Evolutionary conservation across 176 grass and related monocot genomes (phyloP).

Genomic region (Cymbopogon citratus): DNA sequence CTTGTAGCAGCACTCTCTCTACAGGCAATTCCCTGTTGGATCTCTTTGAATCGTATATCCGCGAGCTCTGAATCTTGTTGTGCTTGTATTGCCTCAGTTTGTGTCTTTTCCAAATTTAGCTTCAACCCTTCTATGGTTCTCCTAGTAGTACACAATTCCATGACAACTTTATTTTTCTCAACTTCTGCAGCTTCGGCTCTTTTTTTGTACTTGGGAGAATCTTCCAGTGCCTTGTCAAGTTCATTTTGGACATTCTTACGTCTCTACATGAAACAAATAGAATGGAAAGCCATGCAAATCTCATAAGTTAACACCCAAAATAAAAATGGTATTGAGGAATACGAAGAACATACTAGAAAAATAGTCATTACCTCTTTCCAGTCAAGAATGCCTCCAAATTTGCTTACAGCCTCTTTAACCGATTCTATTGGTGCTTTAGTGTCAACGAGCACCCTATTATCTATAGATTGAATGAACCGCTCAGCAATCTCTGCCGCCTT

Average conservation of each 20-base stretch:
- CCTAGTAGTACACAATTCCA: slow-evolving; percentile 39
- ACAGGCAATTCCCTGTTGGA: slow-evolving; percentile 46
- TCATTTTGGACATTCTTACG: slow-evolving; percentile 45
- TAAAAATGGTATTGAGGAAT: neutral
- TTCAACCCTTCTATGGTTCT: slow-evolving; percentile 66
- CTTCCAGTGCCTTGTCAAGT: slow-evolving; percentile 50
- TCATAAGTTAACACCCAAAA: neutral
- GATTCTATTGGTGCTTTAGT: slow-evolving; percentile 78
- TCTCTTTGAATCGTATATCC: slow-evolving; percentile 59
- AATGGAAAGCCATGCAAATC: neutral
- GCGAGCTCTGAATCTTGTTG: slow-evolving; percentile 62
- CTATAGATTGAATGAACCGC: slow-evolving; percentile 39
- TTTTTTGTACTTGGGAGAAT: slow-evolving; percentile 41
- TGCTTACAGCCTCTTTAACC: slow-evolving; percentile 74
- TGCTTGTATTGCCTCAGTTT: slow-evolving; percentile 52
- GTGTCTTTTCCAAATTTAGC: slow-evolving; percentile 53
- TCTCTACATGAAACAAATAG: slow-evolving; percentile 38
- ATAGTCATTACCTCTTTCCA: slow-evolving; percentile 64
- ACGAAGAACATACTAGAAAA: neutral
- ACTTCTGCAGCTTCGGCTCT: slow-evolving; percentile 40
- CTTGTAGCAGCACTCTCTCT: slow-evolving; percentile 53
- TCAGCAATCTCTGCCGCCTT: slow-evolving; percentile 40
- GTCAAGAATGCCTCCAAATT: slow-evolving; percentile 79
- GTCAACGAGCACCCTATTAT: slow-evolving; percentile 47
- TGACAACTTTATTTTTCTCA: slow-evolving; percentile 36